These are phyloP conservation scores for Trichoderma erinaceum DNA, from an alignment of 495 filamentous ascomycete genomes.

Conservation along the genomic window DNA sequence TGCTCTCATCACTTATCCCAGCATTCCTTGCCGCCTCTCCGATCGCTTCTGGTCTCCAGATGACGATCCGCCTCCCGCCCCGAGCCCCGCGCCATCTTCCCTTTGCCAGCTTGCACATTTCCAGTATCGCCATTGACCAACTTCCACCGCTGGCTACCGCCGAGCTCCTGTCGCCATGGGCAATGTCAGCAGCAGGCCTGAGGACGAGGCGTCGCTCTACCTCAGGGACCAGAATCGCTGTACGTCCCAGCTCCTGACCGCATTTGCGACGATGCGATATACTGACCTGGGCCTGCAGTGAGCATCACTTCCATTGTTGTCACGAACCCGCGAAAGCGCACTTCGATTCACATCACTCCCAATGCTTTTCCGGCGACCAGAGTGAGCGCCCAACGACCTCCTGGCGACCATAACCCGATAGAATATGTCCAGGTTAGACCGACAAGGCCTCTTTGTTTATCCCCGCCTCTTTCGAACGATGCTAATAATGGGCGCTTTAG, in stretches of 20 bases:
- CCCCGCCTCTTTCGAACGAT: background rate
- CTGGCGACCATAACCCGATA: conserved; percentile 65
- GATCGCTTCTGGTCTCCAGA: conserved; percentile 7
- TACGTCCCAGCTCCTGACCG: conserved; percentile 35
- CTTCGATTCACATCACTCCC: conserved; percentile 70
- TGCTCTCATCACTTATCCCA: conserved; percentile 5
- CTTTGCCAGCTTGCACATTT: conserved; percentile 24
- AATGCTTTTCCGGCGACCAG: conserved; percentile 84
- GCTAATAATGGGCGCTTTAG: conserved; percentile 37
- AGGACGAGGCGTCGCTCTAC: conserved; percentile 76
- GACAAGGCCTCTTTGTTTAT: background rate
- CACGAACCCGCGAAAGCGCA: conserved; percentile 67
- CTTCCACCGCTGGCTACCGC: conserved; percentile 19
- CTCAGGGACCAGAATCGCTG: conserved; percentile 87
- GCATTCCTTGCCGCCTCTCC: conserved; percentile 5
- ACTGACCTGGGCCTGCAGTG: conserved; percentile 48
- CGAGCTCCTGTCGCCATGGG: conserved; percentile 58
- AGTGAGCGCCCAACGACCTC: conserved; percentile 67
- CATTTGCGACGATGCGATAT: background rate
- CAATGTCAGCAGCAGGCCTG: conserved; percentile 82
- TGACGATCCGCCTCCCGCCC: conserved; percentile 14
- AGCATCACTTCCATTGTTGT: conserved; percentile 71
- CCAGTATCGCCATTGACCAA: conserved; percentile 16
- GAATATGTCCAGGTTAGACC: conserved; percentile 84
- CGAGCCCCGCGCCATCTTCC: conserved; percentile 15